These are phyloP conservation scores for Dryadomyces quercivorus DNA, from an alignment of 2,329 filamentous ascomycete genomes.

Conservation along the genomic window DNA sequence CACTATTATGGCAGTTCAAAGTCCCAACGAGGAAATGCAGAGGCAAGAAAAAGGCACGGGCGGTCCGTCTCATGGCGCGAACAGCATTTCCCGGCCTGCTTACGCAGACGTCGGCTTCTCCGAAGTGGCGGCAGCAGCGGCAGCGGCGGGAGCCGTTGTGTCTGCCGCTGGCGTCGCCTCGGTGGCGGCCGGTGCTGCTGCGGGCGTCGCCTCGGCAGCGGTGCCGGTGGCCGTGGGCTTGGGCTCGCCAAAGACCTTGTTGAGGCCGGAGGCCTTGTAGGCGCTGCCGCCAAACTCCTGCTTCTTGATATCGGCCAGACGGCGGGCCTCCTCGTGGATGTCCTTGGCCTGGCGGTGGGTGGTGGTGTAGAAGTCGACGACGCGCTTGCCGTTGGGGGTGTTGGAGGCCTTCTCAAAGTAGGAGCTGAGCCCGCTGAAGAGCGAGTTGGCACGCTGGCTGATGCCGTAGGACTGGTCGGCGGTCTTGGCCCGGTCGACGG, in stretches of 20 bases:
- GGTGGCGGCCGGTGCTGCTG: not conserved
- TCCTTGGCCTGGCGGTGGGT: conserved; percentile 84
- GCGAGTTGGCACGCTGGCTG: conserved; percentile 53
- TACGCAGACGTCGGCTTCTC: not conserved
- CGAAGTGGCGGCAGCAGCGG: too few species aligned
- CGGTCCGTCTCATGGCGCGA: not conserved
- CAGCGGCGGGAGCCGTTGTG: not conserved
- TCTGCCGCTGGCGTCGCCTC: not conserved
- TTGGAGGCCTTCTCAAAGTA: conserved; percentile 92
- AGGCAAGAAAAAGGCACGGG: not conserved
- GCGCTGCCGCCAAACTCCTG: conserved; percentile 46
- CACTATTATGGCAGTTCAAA: too few species aligned
- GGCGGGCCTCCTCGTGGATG: conserved; percentile 81
- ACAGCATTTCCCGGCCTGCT: not conserved
- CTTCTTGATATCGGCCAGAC: conserved; percentile 80
- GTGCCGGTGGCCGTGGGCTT: conserved; percentile 5
- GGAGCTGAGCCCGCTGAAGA: conserved; percentile 56
- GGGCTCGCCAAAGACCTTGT: conserved; percentile 39
- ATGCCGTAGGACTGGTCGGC: conserved; percentile 80
- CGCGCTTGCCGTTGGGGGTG: conserved; percentile 77
- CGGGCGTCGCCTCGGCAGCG: not conserved
- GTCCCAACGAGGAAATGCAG: not conserved
- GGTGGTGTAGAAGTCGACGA: conserved; percentile 78
- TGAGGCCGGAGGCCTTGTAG: conserved; percentile 45
- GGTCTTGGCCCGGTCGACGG: conserved; percentile 71